Base-by-base conservation (phyloP, 176 grass and related monocot genomes). In the Aegilops bicornis region DNA sequence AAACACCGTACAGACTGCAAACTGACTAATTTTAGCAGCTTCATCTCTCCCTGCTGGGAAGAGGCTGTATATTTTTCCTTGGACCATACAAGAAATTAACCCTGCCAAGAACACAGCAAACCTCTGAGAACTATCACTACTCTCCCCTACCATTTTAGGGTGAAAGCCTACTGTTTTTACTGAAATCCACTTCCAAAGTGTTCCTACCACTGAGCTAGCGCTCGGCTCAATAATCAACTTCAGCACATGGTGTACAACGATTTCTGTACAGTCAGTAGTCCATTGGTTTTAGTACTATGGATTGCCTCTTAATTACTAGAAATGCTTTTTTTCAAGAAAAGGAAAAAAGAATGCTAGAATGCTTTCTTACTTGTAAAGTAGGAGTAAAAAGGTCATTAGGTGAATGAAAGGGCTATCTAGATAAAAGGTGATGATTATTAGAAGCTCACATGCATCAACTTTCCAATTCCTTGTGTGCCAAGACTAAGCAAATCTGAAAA, bases 401-500 rank as follows among this genome's bases (percentile, higher is more conserved):
- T 63, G 52, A 43, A 61, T 61, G 52, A 83, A 10, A 83, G 22
- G 14, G 31, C 14, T 58, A 42, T 58, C 54, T 74, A 84, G 36
- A 40, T 24, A 84, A 48, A 76, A 31, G 24, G 14, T 24, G 54
- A 23, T 79, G 63, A 79, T 88, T 56, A 79, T 83, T 72, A 79
- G 64, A 35, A 71, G 73, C 37, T 79, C 87, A 84, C 81, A 78
- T 50, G 64, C 71, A 47, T 1, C 15, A 71, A 39, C 50, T 64
- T 84, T 79, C 10, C 52, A 19, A 10, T 25, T 14, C 65, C 74
- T 83, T 84, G 29, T 73, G 81, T 36, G 54, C 20, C 74, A 88
- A 88, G 74, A 79, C 39, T 84, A 84, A 88, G 84, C 65, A 79
- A 84, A 72, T 72, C 10, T 4, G 65, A 11, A 88, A 71, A 78